Evolutionary conservation across 23 red algal genomes (phyloP), one percentile per base, ranked within the genome.

Genomic region (Chondrus crispus): DNA sequence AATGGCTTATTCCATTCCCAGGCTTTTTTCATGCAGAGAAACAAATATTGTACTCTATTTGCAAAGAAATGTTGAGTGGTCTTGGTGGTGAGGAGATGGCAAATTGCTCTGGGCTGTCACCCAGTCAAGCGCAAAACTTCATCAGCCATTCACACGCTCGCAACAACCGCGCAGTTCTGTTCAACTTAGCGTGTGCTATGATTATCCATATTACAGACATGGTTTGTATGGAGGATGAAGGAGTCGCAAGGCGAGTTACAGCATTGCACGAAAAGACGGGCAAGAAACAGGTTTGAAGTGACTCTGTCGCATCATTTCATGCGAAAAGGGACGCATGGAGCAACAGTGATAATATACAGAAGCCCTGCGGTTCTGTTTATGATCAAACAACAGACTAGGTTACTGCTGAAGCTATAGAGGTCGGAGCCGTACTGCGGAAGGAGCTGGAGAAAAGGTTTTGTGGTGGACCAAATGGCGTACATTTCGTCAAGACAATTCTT

Each of bases 11-110:
- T 4, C 74, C 74, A 1, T 80, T 80, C 26, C 74, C 74, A 2
- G 74, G 74, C 24, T 80, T 80, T 50, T 80, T 80, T 10, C 74
- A 80, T 14, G 9, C 39, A 2, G 74, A 80, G 26, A 80, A 80
- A 32, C 74, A 80, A 32, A 80, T n/a, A 9, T 2, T 80, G 2
- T 80, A 80, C 38, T 29, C 74, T 3, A 13, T 80, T 3, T 53
- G 74, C 1, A 80, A 80, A 24, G 74, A 80, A 29, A 54, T 54
- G 1, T 35, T 50, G 13, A 5, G 57, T 8, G 74, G 74, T 22
- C 3, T 50, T 36, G 74, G 74, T 5, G 26, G 51, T n/a, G 6
- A 20, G 16, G 74, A 54, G 36, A 12, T 80, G 7, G 40, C 42
- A 24, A 32, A 29, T 35, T 80, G 74, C 19, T 53, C 2, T 45